These are phyloP conservation scores for Saccharomyces cerevisiae DNA, from an alignment of 805 yeast genomes.

Conservation along the genomic window DNA sequence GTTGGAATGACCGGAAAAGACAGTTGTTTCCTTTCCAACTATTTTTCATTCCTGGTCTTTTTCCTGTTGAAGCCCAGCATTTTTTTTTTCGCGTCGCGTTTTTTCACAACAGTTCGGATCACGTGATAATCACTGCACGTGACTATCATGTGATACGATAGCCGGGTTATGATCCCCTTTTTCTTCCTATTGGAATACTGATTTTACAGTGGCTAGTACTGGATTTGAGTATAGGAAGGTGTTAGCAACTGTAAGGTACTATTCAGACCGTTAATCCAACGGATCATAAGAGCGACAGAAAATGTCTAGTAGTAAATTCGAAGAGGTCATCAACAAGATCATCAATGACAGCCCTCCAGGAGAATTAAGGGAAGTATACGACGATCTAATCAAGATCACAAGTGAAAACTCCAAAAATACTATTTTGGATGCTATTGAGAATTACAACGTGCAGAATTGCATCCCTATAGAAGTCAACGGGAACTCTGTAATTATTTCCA, in stretches of 20 bases:
- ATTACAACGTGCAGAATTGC: slow-evolving; percentile 35
- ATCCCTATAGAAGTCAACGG: slow-evolving; percentile 30
- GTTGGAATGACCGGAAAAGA: background rate
- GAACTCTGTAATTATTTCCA: slow-evolving; percentile 37
- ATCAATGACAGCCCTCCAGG: slow-evolving; percentile 30
- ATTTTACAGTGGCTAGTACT: background rate
- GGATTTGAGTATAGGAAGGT: background rate
- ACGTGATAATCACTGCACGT: background rate
- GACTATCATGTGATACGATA: background rate
- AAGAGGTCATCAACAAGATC: slow-evolving; percentile 20
- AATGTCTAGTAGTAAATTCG: slow-evolving; percentile 20
- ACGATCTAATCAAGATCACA: slow-evolving; percentile 38
- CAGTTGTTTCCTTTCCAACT: background rate
- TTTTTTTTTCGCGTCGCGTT: background rate
- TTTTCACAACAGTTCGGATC: background rate
- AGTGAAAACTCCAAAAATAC: slow-evolving; percentile 33
- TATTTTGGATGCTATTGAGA: slow-evolving; percentile 32
- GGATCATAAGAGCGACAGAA: background rate
- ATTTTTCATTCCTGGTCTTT: background rate
- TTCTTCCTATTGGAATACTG: background rate
- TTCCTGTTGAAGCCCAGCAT: background rate
- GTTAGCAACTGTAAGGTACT: background rate
- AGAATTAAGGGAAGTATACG: slow-evolving; percentile 27
- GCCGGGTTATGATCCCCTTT: background rate
- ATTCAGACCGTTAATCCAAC: background rate